Percentiles rank a stretch among this genome's conserved stretches.
Evolutionary conservation across 2,329 filamentous ascomycete species (phyloP).

Genomic region (Colletotrichum falcatum): DNA sequence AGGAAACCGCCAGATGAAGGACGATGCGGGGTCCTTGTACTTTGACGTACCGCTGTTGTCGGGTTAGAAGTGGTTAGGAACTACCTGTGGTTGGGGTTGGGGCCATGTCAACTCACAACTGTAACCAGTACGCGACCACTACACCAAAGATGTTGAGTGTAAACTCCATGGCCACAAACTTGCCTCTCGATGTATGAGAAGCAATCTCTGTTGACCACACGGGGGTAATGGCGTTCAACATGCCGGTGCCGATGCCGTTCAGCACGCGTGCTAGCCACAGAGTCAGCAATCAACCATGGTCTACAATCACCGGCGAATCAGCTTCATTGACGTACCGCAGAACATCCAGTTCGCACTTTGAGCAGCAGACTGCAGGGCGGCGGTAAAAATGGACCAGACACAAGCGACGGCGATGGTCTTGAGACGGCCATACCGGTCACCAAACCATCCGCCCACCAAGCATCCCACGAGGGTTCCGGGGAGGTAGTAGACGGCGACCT

Average conservation of each 20-base stretch:
- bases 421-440: conserved; percentile 72
- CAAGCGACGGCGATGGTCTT: conserved; percentile 71
- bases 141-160: conserved; percentile 65
- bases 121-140: conserved; percentile 68
- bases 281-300: not conserved
- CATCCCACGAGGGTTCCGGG: conserved; percentile 70
- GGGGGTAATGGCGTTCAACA: conserved; percentile 77
- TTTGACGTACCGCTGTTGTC: conserved; percentile 41
- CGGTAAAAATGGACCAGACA: conserved; percentile 70
- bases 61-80: not conserved
- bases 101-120: conserved; percentile 52
- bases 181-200: conserved; percentile 74
- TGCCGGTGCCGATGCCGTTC: conserved; percentile 76
- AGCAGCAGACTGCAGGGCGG: conserved; percentile 73
- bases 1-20: conserved; percentile 75
- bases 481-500: conserved; percentile 59
- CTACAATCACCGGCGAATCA: too few relatives aligned
- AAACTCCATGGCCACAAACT: conserved; percentile 79
- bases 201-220: conserved; percentile 79
- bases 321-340: conserved; percentile 58
- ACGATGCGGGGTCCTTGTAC: conserved; percentile 63
- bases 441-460: conserved; percentile 72
- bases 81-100: too few relatives aligned
- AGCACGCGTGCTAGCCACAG: conserved; percentile 63
- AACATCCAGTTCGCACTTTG: conserved; percentile 79